Evolutionary conservation across 345 rosid genomes (phyloP), one percentile per base, ranked within the genome.

Genomic region (Camelina laxa): DNA sequence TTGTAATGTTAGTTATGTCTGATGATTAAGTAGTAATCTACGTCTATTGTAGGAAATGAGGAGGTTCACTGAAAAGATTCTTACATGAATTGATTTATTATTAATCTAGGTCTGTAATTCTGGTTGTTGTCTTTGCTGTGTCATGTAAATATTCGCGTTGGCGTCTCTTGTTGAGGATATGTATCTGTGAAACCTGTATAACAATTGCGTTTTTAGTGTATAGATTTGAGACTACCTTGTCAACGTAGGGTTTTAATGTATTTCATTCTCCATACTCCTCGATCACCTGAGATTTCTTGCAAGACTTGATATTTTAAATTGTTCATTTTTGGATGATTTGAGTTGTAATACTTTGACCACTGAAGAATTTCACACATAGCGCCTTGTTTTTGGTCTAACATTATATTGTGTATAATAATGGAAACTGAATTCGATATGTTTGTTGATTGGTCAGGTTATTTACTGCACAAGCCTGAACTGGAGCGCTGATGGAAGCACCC

Each of bases 381-480:
- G 2, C 2, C 2, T 17, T 59, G n/a, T 35, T n/a, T 35, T 5
- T n/a, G n/a, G 27, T 59, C 27, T 3, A 36, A 36, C 16, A 11
- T 10, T 8, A 2, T 2, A 17, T n/a, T n/a, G 22, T 59, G 36
- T 4, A 19, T 17, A 53, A 17, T 9, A 9, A 6, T 17, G 53
- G 36, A 54, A 24, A 12, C 39, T 69, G 54, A 56, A 57, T 15
- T 58, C 20, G 54, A 19, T 35, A 24, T 60, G 38, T 20, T 61
- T 75, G 31, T 54, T 22, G 14, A 3, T 75, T 44, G 76, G 2
- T 16, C 83, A 94, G 98, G 88, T 85, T 60, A 91, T 89, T 5
- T 88, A 85, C 86, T 94, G 98, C 86, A 91, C 97, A 56, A 78
- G 98, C 69, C 73, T 94, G 87, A 89, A 67, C 89, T 94, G 98